phyloP scores from a whole-genome alignment of 2,329 filamentous ascomycete genomes.

The Colletotrichum trifolii region DNA sequence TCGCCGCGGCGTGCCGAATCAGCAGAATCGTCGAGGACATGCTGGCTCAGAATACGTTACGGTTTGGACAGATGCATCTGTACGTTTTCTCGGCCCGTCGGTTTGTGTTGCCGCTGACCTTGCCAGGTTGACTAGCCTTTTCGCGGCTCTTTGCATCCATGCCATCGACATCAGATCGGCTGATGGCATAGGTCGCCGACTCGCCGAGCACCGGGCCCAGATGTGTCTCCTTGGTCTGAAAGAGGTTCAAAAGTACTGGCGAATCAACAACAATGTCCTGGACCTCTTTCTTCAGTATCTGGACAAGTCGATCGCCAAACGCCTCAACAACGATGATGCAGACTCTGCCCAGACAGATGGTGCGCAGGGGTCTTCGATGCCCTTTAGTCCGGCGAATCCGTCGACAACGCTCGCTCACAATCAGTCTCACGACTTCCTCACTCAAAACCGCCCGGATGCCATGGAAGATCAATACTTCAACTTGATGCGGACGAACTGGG shows the following conservation, averaged over 20 bases:
- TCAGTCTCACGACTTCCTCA: background rate
- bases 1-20: conserved; percentile 48
- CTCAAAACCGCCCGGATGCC: conserved; percentile 39
- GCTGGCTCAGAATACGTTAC: conserved; percentile 46
- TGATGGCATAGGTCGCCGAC: conserved; percentile 45
- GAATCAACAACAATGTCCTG: conserved; percentile 52
- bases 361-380: background rate
- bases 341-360: conserved; percentile 21
- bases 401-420: background rate
- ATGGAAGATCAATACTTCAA: conserved; percentile 51
- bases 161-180: conserved; percentile 49
- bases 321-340: conserved; percentile 41
- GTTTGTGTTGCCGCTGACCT: background rate
- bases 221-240: conserved; percentile 51
- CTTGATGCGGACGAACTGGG: conserved; percentile 47
- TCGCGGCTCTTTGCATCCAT: conserved; percentile 52
- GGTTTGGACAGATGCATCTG: conserved; percentile 53
- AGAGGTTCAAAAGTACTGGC: conserved; percentile 53
- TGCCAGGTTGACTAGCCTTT: conserved; percentile 49
- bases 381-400: conserved; percentile 18
- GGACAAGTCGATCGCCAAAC: conserved; percentile 50
- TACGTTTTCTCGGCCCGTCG: conserved; percentile 30
- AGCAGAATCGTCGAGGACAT: conserved; percentile 53
- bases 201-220: conserved; percentile 51
- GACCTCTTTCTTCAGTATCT: conserved; percentile 52